A percentile compares a stretch with the other conserved stretches of the same genome.
phyloP scores from a whole-genome alignment of 2,329 filamentous ascomycete genomes.

The Lecanoromycetidae sp. region DNA sequence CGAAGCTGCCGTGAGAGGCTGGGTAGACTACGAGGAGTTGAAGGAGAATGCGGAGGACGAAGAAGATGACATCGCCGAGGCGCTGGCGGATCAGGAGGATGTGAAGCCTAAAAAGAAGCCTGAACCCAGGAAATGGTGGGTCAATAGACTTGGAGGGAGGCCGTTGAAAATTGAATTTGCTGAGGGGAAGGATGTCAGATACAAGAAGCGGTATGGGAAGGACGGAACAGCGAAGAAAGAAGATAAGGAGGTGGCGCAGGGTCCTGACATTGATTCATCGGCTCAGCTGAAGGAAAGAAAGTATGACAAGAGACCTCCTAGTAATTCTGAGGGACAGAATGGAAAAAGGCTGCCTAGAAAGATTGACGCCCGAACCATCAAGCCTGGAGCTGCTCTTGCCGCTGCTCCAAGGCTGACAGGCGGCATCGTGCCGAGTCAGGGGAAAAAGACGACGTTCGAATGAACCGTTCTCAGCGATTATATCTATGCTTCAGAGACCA shows the following conservation, averaged over 20 bases:
- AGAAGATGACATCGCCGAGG: conserved; percentile 31
- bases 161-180: conserved; percentile 82
- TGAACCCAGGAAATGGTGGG: conserved; percentile 44
- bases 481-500: no score
- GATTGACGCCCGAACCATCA: conserved; percentile 16
- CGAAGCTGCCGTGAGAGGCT: conserved; percentile 67
- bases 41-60: conserved; percentile 44
- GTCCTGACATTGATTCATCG: background rate
- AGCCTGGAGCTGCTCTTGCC: conserved; percentile 18
- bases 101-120: conserved; percentile 36
- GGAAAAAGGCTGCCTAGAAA: conserved; percentile 7
- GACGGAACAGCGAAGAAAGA: conserved; percentile 1
- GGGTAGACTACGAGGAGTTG: conserved; percentile 48
- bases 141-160: conserved; percentile 71
- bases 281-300: background rate
- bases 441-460: conserved; percentile 16
- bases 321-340: no score
- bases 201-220: conserved; percentile 88
- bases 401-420: conserved; percentile 13
- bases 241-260: background rate
- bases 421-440: conserved; percentile 16
- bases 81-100: conserved; percentile 43
- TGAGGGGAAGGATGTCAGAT: conserved; percentile 76
- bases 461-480: no score
- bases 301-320: background rate